Conservation (phyloP, 2,329 filamentous ascomycete species). For the Karstenula rhodostoma region DNA sequence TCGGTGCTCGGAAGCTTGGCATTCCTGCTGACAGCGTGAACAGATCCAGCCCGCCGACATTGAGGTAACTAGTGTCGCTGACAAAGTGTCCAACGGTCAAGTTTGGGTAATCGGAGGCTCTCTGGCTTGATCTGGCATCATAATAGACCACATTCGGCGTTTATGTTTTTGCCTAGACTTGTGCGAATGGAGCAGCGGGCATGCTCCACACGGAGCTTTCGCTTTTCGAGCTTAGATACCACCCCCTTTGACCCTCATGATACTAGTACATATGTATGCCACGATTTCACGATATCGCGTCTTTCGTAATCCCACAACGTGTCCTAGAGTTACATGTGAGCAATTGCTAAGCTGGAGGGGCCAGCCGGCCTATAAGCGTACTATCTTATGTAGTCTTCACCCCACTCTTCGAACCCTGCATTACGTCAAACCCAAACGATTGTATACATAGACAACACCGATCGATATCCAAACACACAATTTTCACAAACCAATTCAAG, state of each 20-base stretch:
- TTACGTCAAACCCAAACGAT: constrained; percentile 12
- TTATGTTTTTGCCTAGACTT: not conserved
- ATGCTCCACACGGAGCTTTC: not conserved
- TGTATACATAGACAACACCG: not conserved
- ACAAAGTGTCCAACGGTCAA: constrained; percentile 85
- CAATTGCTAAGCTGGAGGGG: constrained; percentile 20
- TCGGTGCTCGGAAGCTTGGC: constrained; percentile 1
- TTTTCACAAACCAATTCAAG: not conserved
- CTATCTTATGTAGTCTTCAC: constrained; percentile 7
- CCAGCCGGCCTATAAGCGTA: constrained; percentile 1
- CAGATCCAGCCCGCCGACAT: constrained; percentile 82
- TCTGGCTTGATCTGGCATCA: constrained; percentile 49
- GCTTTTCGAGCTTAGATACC: constrained; percentile 1
- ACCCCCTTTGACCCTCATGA: not conserved
- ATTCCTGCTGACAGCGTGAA: constrained; percentile 20
- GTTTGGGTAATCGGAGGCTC: constrained; percentile 78
- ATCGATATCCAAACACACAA: not conserved
- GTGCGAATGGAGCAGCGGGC: constrained; percentile 3
- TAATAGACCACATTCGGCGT: not conserved
- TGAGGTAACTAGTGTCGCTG: constrained; percentile 77
- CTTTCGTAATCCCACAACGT: not conserved
- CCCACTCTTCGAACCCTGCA: constrained; percentile 12
- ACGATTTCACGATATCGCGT: not conserved
- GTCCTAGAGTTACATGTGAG: not conserved
- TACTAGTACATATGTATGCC: not conserved